phyloP scores from a whole-genome alignment of 495 filamentous ascomycete genomes.

The Geopyxis carbonaria region DNA sequence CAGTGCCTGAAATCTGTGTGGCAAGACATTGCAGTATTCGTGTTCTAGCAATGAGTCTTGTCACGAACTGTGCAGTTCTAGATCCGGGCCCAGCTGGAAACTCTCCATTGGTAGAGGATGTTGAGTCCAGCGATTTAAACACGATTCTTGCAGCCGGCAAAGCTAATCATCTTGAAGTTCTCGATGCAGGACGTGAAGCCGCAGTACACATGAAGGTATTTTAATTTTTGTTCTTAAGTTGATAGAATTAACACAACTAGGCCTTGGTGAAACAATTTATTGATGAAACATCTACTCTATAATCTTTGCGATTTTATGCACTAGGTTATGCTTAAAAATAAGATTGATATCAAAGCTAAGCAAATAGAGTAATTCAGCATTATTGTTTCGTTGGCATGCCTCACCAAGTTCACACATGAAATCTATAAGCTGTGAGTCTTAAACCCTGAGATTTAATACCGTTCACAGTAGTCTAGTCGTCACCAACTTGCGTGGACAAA shows the following conservation, averaged over 20 bases:
- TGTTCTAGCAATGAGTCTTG: conserved; percentile 56
- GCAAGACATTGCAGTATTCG: conserved; percentile 53
- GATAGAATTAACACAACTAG: conserved; percentile 6
- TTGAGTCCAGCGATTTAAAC: conserved; percentile 32
- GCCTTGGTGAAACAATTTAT: conserved; percentile 19
- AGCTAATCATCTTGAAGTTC: conserved; percentile 56
- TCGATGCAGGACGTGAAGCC: conserved; percentile 45
- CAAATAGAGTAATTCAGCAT: too few relatives aligned
- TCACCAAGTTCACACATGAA: too few relatives aligned
- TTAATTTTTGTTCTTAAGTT: conserved; percentile 1
- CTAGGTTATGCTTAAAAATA: too few relatives aligned
- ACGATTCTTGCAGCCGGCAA: conserved; percentile 44
- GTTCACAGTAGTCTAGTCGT: too few relatives aligned
- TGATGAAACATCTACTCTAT: too few relatives aligned
- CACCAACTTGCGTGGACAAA: too few relatives aligned
- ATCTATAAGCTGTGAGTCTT: too few relatives aligned
- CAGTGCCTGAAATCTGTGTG: conserved; percentile 59
- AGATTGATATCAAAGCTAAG: too few relatives aligned
- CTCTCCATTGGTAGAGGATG: conserved; percentile 26
- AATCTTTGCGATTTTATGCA: too few relatives aligned
- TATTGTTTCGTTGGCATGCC: too few relatives aligned
- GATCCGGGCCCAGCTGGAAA: conserved; percentile 48
- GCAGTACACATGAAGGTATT: conserved; percentile 48
- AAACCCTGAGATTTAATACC: too few relatives aligned
- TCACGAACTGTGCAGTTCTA: conserved; percentile 58